Evolutionary conservation across 768 basidiomycete species (phyloP), one percentile per base, ranked within the genome.

Genomic region (Crucibulum laeve): DNA sequence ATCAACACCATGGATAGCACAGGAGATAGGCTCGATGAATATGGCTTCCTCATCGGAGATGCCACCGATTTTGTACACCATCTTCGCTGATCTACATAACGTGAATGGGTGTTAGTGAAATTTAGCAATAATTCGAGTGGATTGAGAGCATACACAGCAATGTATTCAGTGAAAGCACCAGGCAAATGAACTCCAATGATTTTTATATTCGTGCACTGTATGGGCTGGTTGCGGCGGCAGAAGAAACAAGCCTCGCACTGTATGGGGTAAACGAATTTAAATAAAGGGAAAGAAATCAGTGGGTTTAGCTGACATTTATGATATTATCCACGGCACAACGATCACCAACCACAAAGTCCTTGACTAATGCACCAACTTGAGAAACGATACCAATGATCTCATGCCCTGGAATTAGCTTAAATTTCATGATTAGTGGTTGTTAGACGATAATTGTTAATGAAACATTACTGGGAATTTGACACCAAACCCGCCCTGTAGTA

Each of bases 1-100:
- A 65, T 95, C 91, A 48, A 93, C 80, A 4, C 91, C 91, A 60
- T 95, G 91, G 40, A 95, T 79, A 24, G 92, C 92, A 52, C 91
- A 95, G 4, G 91, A 84, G 3, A 90, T 87, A 30, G 92, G 92
- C 58, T 94, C 91, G 26, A 93, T 73, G 15, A 95, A 78, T 2
- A 89, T 91, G 1, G 91, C 80, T 50, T 93, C 91, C 54, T 90
- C 86, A 56, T 93, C 90, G 5, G 79, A 79, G 41, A 94, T 74
- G 65, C 93, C 92, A 51, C 91, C 68, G 53, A 93, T 83, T 64
- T 89, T 90, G 74, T 89, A 94, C 15, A 89, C 69, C 56, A 91
- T 92, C 60, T 82, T 75, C n/a, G n/a, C n/a, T n/a, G n/a, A n/a
- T n/a, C n/a, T n/a, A n/a, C n/a, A n/a, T n/a, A n/a, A n/a, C n/a